Conservation (phyloP, 1,284 basidiomycete genomes). For the Cutaneotrichosporon sp. region DNA sequence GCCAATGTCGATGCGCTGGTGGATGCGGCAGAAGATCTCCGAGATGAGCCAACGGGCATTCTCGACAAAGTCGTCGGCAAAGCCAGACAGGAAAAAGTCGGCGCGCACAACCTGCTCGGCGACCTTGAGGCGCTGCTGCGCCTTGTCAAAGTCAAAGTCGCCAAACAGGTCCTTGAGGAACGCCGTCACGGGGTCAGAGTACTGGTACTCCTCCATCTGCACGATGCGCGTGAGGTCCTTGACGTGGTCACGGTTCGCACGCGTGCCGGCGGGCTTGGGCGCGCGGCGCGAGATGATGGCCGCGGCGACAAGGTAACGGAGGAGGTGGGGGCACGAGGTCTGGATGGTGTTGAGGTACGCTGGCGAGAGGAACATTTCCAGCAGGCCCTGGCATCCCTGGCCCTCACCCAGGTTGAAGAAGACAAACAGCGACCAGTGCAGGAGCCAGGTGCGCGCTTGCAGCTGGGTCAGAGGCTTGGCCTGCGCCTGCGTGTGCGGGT, state of each 20-base stretch:
- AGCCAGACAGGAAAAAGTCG: constrained; percentile 91
- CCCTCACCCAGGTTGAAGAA: constrained; percentile 96
- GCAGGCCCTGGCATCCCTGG: constrained; percentile 68
- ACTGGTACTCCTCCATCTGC: constrained; percentile 90
- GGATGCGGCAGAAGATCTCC: constrained; percentile 96
- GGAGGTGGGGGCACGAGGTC: constrained; percentile 86
- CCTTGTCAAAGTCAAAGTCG: constrained; percentile 86
- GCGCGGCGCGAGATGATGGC: constrained; percentile 83
- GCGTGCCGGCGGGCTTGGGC: constrained; percentile 36
- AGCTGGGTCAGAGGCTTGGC: constrained; percentile 70
- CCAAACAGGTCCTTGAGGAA: constrained; percentile 91
- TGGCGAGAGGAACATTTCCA: constrained; percentile 93
- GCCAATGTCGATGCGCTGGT: constrained; percentile 91
- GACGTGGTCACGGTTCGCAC: constrained; percentile 68
- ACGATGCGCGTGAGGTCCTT: constrained; percentile 85
- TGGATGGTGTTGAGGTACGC: constrained; percentile 98
- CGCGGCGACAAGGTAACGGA: constrained; percentile 89
- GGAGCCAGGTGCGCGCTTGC: constrained; percentile 93
- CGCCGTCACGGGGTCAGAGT: constrained; percentile 84
- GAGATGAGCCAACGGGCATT: constrained; percentile 92
- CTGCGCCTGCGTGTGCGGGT: constrained; percentile 51
- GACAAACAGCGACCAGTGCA: constrained; percentile 97
- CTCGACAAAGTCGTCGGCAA: constrained; percentile 88
- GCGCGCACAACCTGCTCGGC: constrained; percentile 79
- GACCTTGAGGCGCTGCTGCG: constrained; percentile 71